Base-by-base conservation (phyloP, 2,329 filamentous ascomycete species). In the Myriosclerotinia scirpicola region DNA sequence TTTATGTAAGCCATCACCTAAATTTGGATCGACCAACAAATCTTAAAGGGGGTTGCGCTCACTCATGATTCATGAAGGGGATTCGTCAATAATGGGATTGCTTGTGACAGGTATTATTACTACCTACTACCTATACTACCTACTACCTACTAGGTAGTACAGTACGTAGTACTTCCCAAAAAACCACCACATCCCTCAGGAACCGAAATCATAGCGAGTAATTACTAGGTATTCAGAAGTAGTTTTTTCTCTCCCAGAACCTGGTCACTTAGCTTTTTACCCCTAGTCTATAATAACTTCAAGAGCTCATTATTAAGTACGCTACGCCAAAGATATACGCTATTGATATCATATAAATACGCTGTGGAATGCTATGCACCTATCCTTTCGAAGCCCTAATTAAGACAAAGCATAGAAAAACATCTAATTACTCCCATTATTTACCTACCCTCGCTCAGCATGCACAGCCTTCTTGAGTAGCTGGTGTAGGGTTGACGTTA, bases 401-500 rank as follows among this genome's bases (percentile, higher is more conserved):
- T 69, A 70, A 73, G 53, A 73, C 69, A 70, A 70, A 72, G 36
- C 70, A 52, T 59, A 66, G 56, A 65, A 73, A 72, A 59, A 60
- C 66, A 72, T 64, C 46, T 50, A 11, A 60, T 50, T 30, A 64
- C 40, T 60, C 22, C 34, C 54, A 67, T 67, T 36, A 61, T 62
- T 50, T 26, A 46, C 26, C 6, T 59, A 26, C 58, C 26, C 48
- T 52, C 42, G 22, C 72, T 77, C 78, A 91, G 80, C 88, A 91
- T 59, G 87, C 81, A 78, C 90, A 93, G 67, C 89, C 87, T 69
- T 93, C 90, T 79, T 93, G 91, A 76, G 83, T 84, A 70, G 87
- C 81, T 68, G 87, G 85, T 73, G 86, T 84, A 65, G 86, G 86
- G 79, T 87, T 92, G 76, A 93, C 93, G 80, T 94, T 95, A 73